A percentile compares a stretch with the other conserved stretches of the same genome.
These are phyloP conservation scores for Fusarium pseudoanthophilum DNA, from an alignment of 2,329 filamentous ascomycete species.

Conservation along the genomic window DNA sequence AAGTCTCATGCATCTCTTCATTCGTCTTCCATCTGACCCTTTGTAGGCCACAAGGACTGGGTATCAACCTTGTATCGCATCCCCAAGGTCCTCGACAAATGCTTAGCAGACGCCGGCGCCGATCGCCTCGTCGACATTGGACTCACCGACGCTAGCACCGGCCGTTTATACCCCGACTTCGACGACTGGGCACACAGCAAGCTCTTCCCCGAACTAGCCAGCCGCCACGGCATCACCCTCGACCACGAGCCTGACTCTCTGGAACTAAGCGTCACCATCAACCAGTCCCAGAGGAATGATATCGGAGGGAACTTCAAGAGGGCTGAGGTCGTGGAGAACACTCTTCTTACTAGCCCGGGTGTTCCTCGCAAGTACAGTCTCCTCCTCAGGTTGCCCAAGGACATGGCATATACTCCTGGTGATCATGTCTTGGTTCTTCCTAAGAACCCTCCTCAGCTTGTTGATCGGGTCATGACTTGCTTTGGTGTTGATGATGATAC, in stretches of 20 bases:
- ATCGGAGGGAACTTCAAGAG: constrained; percentile 24
- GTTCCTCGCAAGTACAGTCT: constrained; percentile 67
- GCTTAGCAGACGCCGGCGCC: constrained; percentile 54
- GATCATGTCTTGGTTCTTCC: constrained; percentile 82
- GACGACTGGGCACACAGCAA: constrained; percentile 73
- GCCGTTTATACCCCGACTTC: constrained; percentile 74
- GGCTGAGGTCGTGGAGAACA: constrained; percentile 13
- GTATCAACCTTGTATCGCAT: constrained; percentile 72
- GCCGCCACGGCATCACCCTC: constrained; percentile 47
- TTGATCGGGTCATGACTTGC: constrained; percentile 71
- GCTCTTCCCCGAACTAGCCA: constrained; percentile 60
- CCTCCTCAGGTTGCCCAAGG: constrained; percentile 73
- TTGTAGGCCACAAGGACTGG: constrained; percentile 56
- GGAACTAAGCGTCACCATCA: neutral
- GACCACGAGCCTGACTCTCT: constrained; percentile 8
- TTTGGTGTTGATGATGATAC: constrained; percentile 78
- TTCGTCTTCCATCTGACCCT: neutral
- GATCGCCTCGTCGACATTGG: constrained; percentile 58
- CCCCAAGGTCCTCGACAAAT: constrained; percentile 69
- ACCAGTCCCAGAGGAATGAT: neutral
- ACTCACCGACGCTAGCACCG: constrained; percentile 67
- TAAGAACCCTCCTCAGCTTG: constrained; percentile 70
- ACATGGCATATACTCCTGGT: constrained; percentile 73
- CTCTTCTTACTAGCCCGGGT: constrained; percentile 16
- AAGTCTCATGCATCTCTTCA: neutral